These are phyloP conservation scores for Boletus sp. DNA, from an alignment of 1,284 basidiomycete genomes.

Conservation along the genomic window DNA sequence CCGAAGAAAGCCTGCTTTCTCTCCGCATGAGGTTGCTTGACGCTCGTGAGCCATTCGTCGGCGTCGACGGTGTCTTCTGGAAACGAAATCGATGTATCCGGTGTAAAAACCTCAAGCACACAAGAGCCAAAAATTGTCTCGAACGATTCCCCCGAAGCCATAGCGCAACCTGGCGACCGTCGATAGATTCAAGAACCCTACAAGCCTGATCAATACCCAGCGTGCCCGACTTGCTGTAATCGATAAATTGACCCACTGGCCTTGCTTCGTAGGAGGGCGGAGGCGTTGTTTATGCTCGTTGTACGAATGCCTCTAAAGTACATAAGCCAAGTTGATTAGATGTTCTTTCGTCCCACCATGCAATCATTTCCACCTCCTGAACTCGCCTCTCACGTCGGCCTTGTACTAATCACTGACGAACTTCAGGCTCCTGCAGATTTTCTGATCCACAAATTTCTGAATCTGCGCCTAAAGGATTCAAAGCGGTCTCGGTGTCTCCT, in stretches of 20 bases:
- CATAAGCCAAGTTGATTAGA: slow-evolving; percentile 3
- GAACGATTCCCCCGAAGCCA: slow-evolving; percentile 34
- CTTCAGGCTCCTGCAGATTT: slow-evolving; percentile 65
- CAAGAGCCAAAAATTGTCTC: slow-evolving; percentile 66
- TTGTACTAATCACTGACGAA: slow-evolving; percentile 63
- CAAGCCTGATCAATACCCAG: not conserved
- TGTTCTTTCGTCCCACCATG: slow-evolving; percentile 15
- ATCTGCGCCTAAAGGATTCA: slow-evolving; percentile 48
- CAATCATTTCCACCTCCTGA: slow-evolving; percentile 31
- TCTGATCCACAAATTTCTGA: slow-evolving; percentile 50
- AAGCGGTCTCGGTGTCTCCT: slow-evolving; percentile 41
- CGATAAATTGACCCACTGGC: not conserved
- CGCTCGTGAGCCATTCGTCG: slow-evolving; percentile 54
- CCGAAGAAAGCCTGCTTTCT: slow-evolving; percentile 72
- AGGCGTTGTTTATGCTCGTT: slow-evolving; percentile 21
- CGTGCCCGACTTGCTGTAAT: too few species aligned
- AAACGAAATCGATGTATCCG: slow-evolving; percentile 59
- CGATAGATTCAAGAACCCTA: not conserved
- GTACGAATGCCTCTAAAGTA: slow-evolving; percentile 11
- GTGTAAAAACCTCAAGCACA: slow-evolving; percentile 60
- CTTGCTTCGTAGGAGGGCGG: too few species aligned
- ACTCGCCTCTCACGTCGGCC: slow-evolving; percentile 24
- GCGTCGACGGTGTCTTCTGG: slow-evolving; percentile 42
- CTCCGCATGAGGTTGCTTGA: slow-evolving; percentile 38
- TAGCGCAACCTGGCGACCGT: slow-evolving; percentile 1